Conservation (phyloP, 495 filamentous ascomycete genomes). For the Cenococcum geophilum region DNA sequence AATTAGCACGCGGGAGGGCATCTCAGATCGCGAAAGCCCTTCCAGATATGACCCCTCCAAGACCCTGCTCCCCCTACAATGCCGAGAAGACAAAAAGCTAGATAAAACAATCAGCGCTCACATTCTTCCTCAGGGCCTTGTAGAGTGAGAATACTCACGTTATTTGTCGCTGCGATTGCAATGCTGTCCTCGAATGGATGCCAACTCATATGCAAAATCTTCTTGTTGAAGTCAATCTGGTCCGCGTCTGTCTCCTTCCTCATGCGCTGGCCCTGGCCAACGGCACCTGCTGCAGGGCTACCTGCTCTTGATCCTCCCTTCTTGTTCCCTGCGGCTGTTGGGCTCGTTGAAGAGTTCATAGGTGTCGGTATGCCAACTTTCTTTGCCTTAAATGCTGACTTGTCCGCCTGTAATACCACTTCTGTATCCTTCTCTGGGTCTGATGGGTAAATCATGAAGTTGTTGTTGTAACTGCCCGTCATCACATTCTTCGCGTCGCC, state of each 20-base stretch:
- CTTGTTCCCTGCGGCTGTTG: conserved; percentile 61
- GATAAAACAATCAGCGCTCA: conserved; percentile 12
- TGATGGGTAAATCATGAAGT: conserved; percentile 99
- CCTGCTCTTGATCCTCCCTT: conserved; percentile 76
- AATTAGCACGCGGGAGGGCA: background rate
- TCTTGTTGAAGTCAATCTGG: conserved; percentile 99
- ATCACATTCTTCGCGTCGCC: conserved; percentile 98
- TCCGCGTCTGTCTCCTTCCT: conserved; percentile 98
- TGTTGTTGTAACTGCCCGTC: conserved; percentile 99
- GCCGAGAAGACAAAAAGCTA: conserved; percentile 99
- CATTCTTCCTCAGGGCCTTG: conserved; percentile 21
- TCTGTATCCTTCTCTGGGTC: conserved; percentile 94
- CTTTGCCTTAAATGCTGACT: conserved; percentile 99
- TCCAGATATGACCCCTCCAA: conserved; percentile 16
- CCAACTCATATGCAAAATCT: conserved; percentile 99
- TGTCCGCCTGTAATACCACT: conserved; percentile 95
- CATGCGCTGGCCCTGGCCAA: conserved; percentile 85
- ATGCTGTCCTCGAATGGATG: conserved; percentile 99
- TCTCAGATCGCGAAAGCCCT: conserved; percentile 25
- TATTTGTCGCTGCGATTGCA: conserved; percentile 98
- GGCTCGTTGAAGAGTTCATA: conserved; percentile 73
- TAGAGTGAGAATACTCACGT: conserved; percentile 57
- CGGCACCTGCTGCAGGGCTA: conserved; percentile 73
- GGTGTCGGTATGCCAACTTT: conserved; percentile 97
- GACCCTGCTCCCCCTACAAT: conserved; percentile 51